Evolutionary conservation across 768 basidiomycete species (phyloP), one percentile per base, ranked within the genome.

Genomic region (Naganishia kalamii): DNA sequence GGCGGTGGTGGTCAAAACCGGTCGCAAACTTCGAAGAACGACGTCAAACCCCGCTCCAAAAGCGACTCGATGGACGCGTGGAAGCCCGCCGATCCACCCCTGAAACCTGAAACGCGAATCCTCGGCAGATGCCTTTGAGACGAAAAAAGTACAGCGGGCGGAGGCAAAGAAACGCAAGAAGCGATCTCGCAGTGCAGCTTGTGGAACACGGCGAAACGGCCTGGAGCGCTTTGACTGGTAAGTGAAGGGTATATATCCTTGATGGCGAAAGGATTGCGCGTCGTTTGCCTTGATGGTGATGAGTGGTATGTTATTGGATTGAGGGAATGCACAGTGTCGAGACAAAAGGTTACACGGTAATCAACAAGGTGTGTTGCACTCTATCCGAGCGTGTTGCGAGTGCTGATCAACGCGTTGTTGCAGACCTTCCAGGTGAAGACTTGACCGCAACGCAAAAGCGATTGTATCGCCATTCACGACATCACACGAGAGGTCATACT

Each of bases 331-430:
- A n/a, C n/a, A n/a, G n/a, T n/a, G n/a, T n/a, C 43, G 21, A 8
- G 12, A 44, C 43, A 44, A 44, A 44, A 44, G 43, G 43, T 44
- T 44, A 44, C 51, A 52, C 32, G 51, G 51, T 52, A 57, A 57
- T 57, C 54, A 57, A 57, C 12, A 52, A 37, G 54, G 37, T 57
- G 15, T 35, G 17, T 35, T 35, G 52, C 12, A 29, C 32, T 30
- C n/a, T 49, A 3, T 6, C 27, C 48, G 48, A 49, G 12, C 12
- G 21, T 8, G 13, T 19, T 49, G 47, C 8, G 13, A 30, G 17
- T 50, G 30, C 6, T 50, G 25, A 50, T 30, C 19, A 17, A 50
- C 17, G n/a, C 27, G n/a, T 30, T 30, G 21, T 23, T 12, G 21
- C 47, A 6, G n/a, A 27, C 49, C 23, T 27, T 8, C 49, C 23